A percentile compares a stretch with the other conserved stretches of the same genome.
Evolutionary conservation across 1,284 basidiomycete genomes (phyloP).

Genomic region (Xerocomus minutiporus): DNA sequence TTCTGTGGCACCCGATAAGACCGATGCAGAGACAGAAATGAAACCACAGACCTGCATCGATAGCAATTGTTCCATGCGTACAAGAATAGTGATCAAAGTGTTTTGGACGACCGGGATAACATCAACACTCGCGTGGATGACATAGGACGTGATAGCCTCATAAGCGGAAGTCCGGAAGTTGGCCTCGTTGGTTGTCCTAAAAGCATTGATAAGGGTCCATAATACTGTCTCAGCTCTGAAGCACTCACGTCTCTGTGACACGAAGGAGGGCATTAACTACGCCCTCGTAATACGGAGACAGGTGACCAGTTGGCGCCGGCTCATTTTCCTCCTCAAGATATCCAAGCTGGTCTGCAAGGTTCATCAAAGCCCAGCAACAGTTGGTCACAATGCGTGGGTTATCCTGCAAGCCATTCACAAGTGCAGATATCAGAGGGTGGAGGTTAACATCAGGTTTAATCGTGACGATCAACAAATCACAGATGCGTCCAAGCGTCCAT

Average conservation of each 20-base stretch:
- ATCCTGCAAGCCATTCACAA: slow-evolving; percentile 81
- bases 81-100: slow-evolving; percentile 77
- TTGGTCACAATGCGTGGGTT: slow-evolving; percentile 87
- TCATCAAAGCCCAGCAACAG: slow-evolving; percentile 97
- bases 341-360: slow-evolving; percentile 82
- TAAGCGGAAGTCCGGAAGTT: slow-evolving; percentile 96
- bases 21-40: slow-evolving; percentile 1
- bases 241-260: slow-evolving; percentile 76
- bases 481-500: slow-evolving; percentile 96
- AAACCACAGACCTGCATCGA: slow-evolving; percentile 58
- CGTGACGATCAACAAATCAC: slow-evolving; percentile 81
- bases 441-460: slow-evolving; percentile 92
- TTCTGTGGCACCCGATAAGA: slow-evolving; percentile 45
- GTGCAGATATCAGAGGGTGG: slow-evolving; percentile 76
- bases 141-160: slow-evolving; percentile 87
- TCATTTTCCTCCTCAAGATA: slow-evolving; percentile 58
- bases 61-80: slow-evolving; percentile 87
- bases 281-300: slow-evolving; percentile 89
- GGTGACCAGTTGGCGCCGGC: slow-evolving; percentile 48
- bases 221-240: slow-evolving; percentile 1
- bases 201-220: slow-evolving; percentile 14
- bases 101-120: slow-evolving; percentile 80
- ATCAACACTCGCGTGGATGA: slow-evolving; percentile 79
- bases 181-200: slow-evolving; percentile 79
- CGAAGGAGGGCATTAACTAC: slow-evolving; percentile 78